Evolutionary conservation across 2,329 filamentous ascomycete species (phyloP).

Genomic region (Epichloe bromicola): DNA sequence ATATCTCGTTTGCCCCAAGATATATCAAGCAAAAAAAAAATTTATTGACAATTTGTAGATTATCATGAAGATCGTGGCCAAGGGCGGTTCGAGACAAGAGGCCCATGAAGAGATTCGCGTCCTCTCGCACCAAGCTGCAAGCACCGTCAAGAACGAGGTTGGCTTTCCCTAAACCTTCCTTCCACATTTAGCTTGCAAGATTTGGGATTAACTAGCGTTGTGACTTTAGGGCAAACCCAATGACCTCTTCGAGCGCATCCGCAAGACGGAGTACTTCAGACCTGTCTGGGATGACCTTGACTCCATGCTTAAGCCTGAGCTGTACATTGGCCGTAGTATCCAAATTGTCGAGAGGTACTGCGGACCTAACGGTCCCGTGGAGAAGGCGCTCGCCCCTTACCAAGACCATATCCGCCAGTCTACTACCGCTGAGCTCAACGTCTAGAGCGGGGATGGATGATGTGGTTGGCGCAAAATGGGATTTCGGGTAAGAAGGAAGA

Average conservation of each 20-base stretch:
- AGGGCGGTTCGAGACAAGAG: conserved; percentile 62
- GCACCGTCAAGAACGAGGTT: conserved; percentile 38
- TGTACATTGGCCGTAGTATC: conserved; percentile 32
- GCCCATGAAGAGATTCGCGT: conserved; percentile 82
- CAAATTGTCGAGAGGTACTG: conserved; percentile 34
- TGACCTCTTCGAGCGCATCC: conserved; percentile 70
- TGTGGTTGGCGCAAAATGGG: too few species aligned
- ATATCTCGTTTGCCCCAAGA: too few species aligned
- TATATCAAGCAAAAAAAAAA: too few species aligned
- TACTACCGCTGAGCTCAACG: conserved; percentile 5
- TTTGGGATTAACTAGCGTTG: too few species aligned
- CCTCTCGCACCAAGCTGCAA: conserved; percentile 61
- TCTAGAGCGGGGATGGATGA: not conserved
- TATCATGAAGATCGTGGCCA: conserved; percentile 64
- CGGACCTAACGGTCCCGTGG: conserved; percentile 24
- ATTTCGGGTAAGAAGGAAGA: too few species aligned
- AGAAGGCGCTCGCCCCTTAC: conserved; percentile 27
- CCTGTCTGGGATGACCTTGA: conserved; percentile 59
- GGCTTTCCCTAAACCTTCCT: not conserved
- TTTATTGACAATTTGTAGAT: conserved; percentile 26
- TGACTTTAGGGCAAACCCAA: conserved; percentile 49
- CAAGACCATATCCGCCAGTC: conserved; percentile 17
- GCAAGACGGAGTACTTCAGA: conserved; percentile 58
- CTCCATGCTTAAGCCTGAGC: conserved; percentile 48
- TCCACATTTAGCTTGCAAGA: too few species aligned